Base-by-base conservation (phyloP, 2,329 filamentous ascomycete species). In the Zymoseptoria ardabiliae region DNA sequence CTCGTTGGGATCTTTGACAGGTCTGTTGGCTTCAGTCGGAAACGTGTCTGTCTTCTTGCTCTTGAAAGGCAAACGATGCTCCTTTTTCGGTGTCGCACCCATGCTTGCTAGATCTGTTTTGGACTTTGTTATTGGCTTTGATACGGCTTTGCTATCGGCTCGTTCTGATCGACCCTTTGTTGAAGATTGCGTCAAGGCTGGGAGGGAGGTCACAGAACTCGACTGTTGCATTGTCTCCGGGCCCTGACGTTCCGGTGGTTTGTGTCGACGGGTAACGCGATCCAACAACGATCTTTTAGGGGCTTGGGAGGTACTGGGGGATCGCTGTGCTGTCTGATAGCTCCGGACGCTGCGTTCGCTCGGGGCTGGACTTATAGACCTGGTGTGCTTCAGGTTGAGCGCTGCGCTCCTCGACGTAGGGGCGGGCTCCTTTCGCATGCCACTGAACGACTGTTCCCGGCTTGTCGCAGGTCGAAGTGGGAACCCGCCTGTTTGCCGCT, bases 361-460 rank as follows among this genome's bases (percentile, higher is more conserved):
- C 7, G 91, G 89, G 0, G 90, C 90, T 23, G 92, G 91, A 73
- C 92, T 96, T 61, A 89, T 84, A 11, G 90, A 86, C 65, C 91
- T 86, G 65, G 77, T 82, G 30, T 62, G 58, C 71, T 79, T 74
- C 41, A 82, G 73, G 53, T 75, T 78, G 69, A 82, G 78, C 11
- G 80, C 77, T 17, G 80, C 79, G 60, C 72, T 74, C 61, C 78
- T 71, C 13, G 75, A 70, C 2, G 75, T 77, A 11, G 76, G 75
- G 49, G 80, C 80, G 61, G 50, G 50, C 71, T 82, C 85, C 25
- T 75, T 75, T 59, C 74, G 78, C 25, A 78, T 71, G 66, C 78
- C 83, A 66, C 78, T 76, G 21, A 81, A 76, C 17, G 88, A 86
- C 61, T 93, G 88, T 71, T 96, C 90, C 68, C 89, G 83, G 72